Conservation (phyloP, 768 basidiomycete genomes). For the Auriscalpium microsporum region DNA sequence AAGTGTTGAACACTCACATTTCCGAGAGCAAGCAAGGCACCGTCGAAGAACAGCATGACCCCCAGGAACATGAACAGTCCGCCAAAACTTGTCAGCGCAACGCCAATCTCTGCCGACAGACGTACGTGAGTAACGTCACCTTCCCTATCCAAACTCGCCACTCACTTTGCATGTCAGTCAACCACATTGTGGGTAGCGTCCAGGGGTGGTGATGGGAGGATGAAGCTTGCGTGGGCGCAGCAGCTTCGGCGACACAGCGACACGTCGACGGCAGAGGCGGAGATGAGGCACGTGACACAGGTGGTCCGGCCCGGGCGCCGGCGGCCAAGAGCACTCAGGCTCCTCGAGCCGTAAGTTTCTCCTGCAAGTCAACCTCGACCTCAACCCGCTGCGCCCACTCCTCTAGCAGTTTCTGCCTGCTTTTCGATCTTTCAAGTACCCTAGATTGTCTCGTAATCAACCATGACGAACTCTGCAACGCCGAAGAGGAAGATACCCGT, state of each 20-base stretch:
- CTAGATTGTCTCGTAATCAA: neutral
- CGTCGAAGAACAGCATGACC: slow-evolving; percentile 94
- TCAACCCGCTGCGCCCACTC: too few relatives aligned
- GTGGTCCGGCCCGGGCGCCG: too few relatives aligned
- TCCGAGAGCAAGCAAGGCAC: slow-evolving; percentile 90
- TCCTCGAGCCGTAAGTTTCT: too few relatives aligned
- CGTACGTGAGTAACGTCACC: neutral
- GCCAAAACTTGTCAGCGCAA: slow-evolving; percentile 93
- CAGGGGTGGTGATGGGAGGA: neutral
- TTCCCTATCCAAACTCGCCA: neutral
- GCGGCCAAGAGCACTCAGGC: too few relatives aligned
- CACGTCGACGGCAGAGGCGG: too few relatives aligned
- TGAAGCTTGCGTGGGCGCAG: neutral
- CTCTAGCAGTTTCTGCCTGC: too few relatives aligned
- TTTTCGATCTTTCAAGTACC: neutral
- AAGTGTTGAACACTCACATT: slow-evolving; percentile 54
- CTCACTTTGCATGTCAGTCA: slow-evolving; percentile 49
- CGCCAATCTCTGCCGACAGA: slow-evolving; percentile 74
- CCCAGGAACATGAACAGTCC: slow-evolving; percentile 94
- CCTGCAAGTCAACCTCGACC: too few relatives aligned
- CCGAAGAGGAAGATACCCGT: neutral
- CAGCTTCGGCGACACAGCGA: neutral
- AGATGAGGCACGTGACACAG: too few relatives aligned
- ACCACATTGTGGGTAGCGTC: slow-evolving; percentile 39
- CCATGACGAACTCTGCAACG: too few relatives aligned